Conservation (phyloP, 345 rosid genomes). For the Eucalyptus viminalis region DNA sequence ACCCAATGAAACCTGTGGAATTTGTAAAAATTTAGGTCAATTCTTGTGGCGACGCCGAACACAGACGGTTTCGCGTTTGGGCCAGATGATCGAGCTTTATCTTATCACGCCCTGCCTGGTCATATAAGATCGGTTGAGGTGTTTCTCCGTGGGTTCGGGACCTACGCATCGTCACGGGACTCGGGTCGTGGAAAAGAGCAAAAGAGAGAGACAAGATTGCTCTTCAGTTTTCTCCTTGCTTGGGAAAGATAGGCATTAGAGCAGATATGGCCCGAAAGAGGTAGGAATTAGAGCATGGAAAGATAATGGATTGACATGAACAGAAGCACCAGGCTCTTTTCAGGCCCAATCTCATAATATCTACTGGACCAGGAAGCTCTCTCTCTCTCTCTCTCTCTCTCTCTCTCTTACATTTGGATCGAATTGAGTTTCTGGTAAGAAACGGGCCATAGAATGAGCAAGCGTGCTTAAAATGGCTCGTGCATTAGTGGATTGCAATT, state of each 20-base stretch:
- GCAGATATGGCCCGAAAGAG: neutral
- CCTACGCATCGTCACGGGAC: neutral
- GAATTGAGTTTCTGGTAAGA: neutral
- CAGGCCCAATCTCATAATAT: neutral
- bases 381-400: neutral
- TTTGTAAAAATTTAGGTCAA: neutral
- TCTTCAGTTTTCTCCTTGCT: neutral
- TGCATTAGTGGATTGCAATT: neutral
- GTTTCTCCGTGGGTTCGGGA: neutral
- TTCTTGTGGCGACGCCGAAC: neutral
- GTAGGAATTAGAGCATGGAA: neutral
- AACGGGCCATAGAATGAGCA: neutral
- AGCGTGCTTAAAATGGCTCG: neutral
- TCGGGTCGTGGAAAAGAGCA: neutral
- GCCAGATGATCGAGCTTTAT: neutral
- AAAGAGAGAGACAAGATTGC: neutral
- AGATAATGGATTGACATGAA: neutral
- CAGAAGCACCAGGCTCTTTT: neutral
- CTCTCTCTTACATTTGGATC: no score
- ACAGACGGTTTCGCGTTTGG: neutral
- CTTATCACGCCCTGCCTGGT: neutral
- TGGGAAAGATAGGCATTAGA: neutral
- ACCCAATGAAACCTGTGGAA: rapidly evolving
- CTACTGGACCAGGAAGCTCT: neutral
- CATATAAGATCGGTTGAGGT: neutral